These are phyloP conservation scores for Saitozyma sp. DNA, from an alignment of 768 basidiomycete species.

Conservation along the genomic window DNA sequence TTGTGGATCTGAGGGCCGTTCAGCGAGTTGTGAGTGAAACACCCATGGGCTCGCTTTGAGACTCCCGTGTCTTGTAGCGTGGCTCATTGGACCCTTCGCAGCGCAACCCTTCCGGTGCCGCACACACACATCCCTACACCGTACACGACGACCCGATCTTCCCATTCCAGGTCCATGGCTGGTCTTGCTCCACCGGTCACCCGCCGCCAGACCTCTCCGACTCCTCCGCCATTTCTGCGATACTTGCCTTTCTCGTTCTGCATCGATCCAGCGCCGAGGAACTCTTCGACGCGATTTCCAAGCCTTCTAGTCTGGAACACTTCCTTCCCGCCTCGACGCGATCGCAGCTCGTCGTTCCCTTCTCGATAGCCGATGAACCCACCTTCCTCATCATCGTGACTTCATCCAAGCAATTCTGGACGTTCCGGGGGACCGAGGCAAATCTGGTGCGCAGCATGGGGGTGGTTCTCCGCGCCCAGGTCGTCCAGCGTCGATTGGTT, in stretches of 20 bases:
- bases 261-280: too few relatives aligned
- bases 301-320: constrained; percentile 24
- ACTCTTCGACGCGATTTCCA: neutral
- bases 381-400: constrained; percentile 28
- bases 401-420: constrained; percentile 1
- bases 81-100: too few relatives aligned
- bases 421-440: constrained; percentile 16
- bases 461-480: constrained; percentile 26
- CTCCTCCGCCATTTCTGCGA: neutral
- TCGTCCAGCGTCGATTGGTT: constrained; percentile 20
- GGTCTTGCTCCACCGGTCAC: too few relatives aligned
- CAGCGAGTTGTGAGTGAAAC: constrained; percentile 7
- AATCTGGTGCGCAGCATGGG: constrained; percentile 29
- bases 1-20: constrained; percentile 20
- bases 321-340: constrained; percentile 16
- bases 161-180: too few relatives aligned
- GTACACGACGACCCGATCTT: too few relatives aligned
- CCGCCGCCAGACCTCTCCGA: too few relatives aligned
- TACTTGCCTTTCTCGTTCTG: neutral
- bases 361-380: constrained; percentile 25
- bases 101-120: too few relatives aligned
- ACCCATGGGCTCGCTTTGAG: too few relatives aligned
- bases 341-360: constrained; percentile 23
- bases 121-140: too few relatives aligned
- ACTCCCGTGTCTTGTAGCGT: too few relatives aligned